Base-by-base conservation (phyloP, 495 filamentous ascomycete genomes). In the Penicillium verhagenii region DNA sequence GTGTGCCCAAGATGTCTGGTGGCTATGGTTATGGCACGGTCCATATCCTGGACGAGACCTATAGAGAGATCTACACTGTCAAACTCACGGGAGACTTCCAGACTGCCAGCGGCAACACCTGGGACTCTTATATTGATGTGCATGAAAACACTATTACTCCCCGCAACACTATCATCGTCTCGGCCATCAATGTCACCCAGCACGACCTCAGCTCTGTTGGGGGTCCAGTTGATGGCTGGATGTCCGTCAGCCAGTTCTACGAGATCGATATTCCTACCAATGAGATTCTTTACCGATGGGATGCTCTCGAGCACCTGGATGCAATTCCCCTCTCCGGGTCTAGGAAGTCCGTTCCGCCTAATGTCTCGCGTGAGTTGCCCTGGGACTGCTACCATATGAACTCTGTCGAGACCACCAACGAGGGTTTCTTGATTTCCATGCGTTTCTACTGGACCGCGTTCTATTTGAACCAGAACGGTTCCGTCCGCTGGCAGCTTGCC, bases 151-250 rank as follows among this genome's bases (percentile, higher is more conserved):
- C 52, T 23, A 68, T 77, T 46, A 75, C 72, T 4, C 37, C 54
- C 11, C 59, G 72, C 19, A 64, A 75, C 47, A 83, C 78, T 4
- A 75, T 79, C n/a, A 63, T 81, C 4, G 75, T 80, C 40, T 68
- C 73, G 16, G 70, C 75, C 24, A 75, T 79, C 50, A 74, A 78
- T 44, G 60, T 70, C 16, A 75, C 75, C 25, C 63, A 63, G 9
- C 48, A 67, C 11, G 72, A 80, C 47, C 56, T 75, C 39, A 72
- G 63, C 3, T 53, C 64, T n/a, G 63, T 69, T 28, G 73, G 72
- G 14, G 72, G 65, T 6, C 50, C 40, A 0, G 28, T 45, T 6
- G 60, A 72, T 47, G 72, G 72, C 42, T 80, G 74, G 73, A 69
- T 80, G 21, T 63, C 72, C 8, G 72, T 76, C 53, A 60, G 65